phyloP scores from a whole-genome alignment of 2,329 filamentous ascomycete species.

The Ambrosiella cleistominuta region DNA sequence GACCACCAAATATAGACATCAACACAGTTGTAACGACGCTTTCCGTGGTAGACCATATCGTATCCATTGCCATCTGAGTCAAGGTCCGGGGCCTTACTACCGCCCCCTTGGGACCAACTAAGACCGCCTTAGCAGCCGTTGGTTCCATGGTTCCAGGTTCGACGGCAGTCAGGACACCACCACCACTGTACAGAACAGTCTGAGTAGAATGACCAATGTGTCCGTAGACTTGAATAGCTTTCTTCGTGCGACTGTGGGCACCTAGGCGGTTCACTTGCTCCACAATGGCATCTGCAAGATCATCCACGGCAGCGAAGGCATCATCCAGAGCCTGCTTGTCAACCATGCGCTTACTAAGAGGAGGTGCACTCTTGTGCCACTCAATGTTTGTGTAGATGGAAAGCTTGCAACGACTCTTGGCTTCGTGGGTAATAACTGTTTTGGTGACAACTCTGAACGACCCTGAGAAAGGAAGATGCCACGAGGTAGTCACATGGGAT shows the following conservation, averaged over 20 bases:
- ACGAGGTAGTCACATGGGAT: slow-evolving; percentile 44
- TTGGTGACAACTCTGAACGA: slow-evolving; percentile 74
- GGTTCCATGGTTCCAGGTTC: not conserved
- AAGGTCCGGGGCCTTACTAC: slow-evolving; percentile 45
- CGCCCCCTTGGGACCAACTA: slow-evolving; percentile 28
- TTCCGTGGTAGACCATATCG: slow-evolving; percentile 52
- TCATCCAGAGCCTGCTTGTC: slow-evolving; percentile 60
- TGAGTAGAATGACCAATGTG: slow-evolving; percentile 52
- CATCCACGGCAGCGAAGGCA: slow-evolving; percentile 51
- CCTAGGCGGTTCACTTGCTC: slow-evolving; percentile 64
- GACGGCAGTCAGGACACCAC: slow-evolving; percentile 16
- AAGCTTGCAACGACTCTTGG: slow-evolving; percentile 83
- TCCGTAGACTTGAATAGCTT: slow-evolving; percentile 65
- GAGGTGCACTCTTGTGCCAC: slow-evolving; percentile 51
- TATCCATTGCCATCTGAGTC: slow-evolving; percentile 55
- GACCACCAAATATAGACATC: slow-evolving; percentile 52
- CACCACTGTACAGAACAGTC: slow-evolving; percentile 41
- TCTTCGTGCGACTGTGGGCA: slow-evolving; percentile 54
- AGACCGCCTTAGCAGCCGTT: not conserved
- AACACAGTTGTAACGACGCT: slow-evolving; percentile 60
- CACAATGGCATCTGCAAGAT: slow-evolving; percentile 56
- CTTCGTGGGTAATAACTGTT: slow-evolving; percentile 81
- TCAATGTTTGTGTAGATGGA: slow-evolving; percentile 76
- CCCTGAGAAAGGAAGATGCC: slow-evolving; percentile 70
- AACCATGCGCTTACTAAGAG: slow-evolving; percentile 42